Conservation (phyloP, 2,329 filamentous ascomycete genomes). For the Helotiales sp. region DNA sequence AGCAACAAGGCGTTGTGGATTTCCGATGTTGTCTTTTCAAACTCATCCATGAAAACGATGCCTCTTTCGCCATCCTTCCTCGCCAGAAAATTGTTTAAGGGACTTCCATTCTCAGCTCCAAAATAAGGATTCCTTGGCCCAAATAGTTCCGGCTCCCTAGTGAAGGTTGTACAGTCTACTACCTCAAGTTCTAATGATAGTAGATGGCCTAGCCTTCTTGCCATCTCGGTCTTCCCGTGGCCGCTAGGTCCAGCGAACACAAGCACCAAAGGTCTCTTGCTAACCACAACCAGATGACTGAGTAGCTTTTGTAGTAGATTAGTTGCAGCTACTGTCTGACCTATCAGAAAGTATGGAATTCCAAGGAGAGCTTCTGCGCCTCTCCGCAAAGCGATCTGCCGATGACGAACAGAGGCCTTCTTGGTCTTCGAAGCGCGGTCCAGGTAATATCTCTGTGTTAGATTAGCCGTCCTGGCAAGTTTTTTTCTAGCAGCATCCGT, state of each 20-base stretch:
- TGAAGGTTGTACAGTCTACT: conserved; percentile 44
- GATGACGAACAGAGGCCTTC: conserved; percentile 26
- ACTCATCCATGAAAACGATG: conserved; percentile 52
- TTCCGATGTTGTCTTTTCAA: conserved; percentile 39
- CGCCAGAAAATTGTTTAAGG: conserved; percentile 49
- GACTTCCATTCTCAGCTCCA: conserved; percentile 39
- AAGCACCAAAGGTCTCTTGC: conserved; percentile 38
- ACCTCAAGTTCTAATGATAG: conserved; percentile 38
- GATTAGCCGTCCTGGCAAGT: conserved; percentile 31
- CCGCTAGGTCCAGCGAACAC: conserved; percentile 47
- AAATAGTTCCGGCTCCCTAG: conserved; percentile 42
- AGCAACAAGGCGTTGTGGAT: conserved; percentile 45
- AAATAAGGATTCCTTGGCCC: conserved; percentile 40
- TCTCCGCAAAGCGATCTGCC: conserved; percentile 29
- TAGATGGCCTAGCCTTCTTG: conserved; percentile 41
- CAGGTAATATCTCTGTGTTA: conserved; percentile 37
- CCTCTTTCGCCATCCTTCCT: conserved; percentile 36
- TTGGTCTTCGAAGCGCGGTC: conserved; percentile 28
- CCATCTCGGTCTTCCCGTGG: conserved; percentile 51
- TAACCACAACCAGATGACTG: conserved; percentile 34
- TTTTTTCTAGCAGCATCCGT: conserved; percentile 19
- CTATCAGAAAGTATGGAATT: conserved; percentile 38
- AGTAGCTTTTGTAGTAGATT: conserved; percentile 31
- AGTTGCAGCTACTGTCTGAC: conserved; percentile 35
- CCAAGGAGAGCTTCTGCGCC: conserved; percentile 34